Percentiles rank a stretch among this genome's conserved stretches.
These are phyloP conservation scores for Polymyxa betae DNA, from an alignment of 208 protist genomes.

Conservation along the genomic window DNA sequence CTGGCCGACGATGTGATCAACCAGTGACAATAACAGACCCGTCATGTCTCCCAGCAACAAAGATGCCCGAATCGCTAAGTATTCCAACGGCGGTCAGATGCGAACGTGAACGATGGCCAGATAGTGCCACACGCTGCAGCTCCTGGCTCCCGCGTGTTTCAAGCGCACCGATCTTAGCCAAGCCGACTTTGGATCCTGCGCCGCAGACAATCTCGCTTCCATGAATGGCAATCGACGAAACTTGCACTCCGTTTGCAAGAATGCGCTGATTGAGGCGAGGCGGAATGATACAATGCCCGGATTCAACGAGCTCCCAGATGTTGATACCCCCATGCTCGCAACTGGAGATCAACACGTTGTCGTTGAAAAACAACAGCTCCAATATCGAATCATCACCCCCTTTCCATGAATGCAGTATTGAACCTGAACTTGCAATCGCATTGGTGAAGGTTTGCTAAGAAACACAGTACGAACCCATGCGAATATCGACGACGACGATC, in stretches of 20 bases:
- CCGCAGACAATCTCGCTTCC: conserved; percentile 38
- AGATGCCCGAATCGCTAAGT: conserved; percentile 27
- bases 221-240: conserved; percentile 5
- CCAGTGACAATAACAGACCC: not conserved
- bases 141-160: not conserved
- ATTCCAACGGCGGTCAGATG: not conserved
- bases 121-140: not conserved
- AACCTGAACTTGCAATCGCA: not conserved
- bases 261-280: conserved; percentile 2
- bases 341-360: not conserved
- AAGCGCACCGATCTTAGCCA: not conserved
- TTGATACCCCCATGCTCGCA: not conserved
- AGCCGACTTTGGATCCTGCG: not conserved
- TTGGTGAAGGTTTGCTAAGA: not conserved
- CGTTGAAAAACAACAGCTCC: conserved; percentile 28
- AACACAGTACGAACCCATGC: not conserved
- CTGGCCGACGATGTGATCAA: too few relatives aligned
- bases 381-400: not conserved
- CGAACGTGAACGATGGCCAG: not conserved
- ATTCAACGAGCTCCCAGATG: not conserved
- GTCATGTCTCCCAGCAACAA: conserved; percentile 28
- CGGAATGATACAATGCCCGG: not conserved
- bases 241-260: not conserved
- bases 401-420: conserved; percentile 40
- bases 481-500: conserved; percentile 3